Conservation (phyloP, 106 monocot genomes). For the Chionographis japonica region DNA sequence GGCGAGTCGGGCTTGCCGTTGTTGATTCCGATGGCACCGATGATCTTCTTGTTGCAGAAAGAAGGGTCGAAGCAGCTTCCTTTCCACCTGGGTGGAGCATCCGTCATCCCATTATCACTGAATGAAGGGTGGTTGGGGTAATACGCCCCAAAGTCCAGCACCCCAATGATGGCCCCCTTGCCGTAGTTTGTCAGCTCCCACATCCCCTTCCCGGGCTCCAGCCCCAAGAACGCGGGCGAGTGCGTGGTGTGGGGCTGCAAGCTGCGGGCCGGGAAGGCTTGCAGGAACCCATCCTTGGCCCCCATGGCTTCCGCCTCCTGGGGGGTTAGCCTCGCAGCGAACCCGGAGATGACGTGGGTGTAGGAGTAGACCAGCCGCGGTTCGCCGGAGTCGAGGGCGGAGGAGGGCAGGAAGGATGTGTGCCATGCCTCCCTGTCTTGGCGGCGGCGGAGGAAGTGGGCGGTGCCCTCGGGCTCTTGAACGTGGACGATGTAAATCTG, state of each 20-base stretch:
- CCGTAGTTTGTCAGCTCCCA: conserved; percentile 27
- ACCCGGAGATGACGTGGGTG: conserved; percentile 29
- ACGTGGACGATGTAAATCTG: conserved; percentile 28
- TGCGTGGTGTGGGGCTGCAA: conserved; percentile 43
- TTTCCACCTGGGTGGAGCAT: conserved; percentile 38
- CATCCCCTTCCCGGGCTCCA: neutral
- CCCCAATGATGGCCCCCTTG: conserved; percentile 43
- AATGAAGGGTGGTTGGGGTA: conserved; percentile 41
- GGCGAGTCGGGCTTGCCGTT: neutral
- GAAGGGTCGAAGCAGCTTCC: conserved; percentile 23
- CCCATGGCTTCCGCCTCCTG: conserved; percentile 25
- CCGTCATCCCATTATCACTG: conserved; percentile 18
- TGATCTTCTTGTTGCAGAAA: conserved; percentile 38
- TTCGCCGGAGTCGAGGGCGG: neutral
- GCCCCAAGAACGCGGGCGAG: conserved; percentile 31
- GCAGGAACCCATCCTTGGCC: conserved; percentile 27
- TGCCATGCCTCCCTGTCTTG: conserved; percentile 13
- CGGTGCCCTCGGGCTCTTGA: neutral
- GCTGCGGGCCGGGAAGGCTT: conserved; percentile 7
- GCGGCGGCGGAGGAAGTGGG: neutral
- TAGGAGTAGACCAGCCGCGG: conserved; percentile 43
- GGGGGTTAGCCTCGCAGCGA: conserved; percentile 34
- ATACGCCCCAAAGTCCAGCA: conserved; percentile 42
- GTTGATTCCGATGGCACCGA: conserved; percentile 26
- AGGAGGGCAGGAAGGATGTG: conserved; percentile 23